A percentile compares a stretch with the other conserved stretches of the same genome.
phyloP scores from a whole-genome alignment of 768 basidiomycete species.

The Termitomyces sp. region DNA sequence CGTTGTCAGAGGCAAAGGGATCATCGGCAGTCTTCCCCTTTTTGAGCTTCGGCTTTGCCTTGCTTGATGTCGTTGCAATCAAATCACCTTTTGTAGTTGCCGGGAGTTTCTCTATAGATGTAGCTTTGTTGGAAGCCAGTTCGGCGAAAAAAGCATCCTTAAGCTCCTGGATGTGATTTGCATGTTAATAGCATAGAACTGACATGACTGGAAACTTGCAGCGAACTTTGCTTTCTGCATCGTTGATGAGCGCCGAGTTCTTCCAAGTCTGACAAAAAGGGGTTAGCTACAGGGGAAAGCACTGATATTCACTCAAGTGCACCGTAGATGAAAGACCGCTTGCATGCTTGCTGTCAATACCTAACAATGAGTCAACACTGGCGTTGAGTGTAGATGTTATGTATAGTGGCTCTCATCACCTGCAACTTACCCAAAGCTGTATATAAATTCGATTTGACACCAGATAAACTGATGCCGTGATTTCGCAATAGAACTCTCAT shows the following conservation, averaged over 20 bases:
- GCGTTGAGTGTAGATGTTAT: not conserved
- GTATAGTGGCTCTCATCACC: too few relatives aligned
- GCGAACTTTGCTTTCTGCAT: conserved; percentile 55
- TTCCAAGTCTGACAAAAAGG: conserved; percentile 53
- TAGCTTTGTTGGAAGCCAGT: conserved; percentile 25
- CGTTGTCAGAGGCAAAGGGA: conserved; percentile 53
- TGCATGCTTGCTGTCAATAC: conserved; percentile 71
- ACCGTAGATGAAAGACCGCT: conserved; percentile 72
- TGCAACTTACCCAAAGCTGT: conserved; percentile 44
- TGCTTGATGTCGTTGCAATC: conserved; percentile 16
- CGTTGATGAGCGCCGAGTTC: conserved; percentile 49
- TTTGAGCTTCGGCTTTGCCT: conserved; percentile 41
- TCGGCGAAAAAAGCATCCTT: conserved; percentile 59
- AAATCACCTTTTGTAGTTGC: not conserved
- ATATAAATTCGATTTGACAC: conserved; percentile 70
- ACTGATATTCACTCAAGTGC: not conserved
- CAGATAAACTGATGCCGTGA: conserved; percentile 59
- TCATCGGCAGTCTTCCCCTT: conserved; percentile 42
- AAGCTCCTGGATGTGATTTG: conserved; percentile 36
- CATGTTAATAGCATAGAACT: not conserved
- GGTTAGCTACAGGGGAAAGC: not conserved
- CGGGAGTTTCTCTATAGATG: conserved; percentile 1
- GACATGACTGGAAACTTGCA: not conserved
- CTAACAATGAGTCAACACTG: conserved; percentile 21
- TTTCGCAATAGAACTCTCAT: conserved; percentile 63